Base-by-base conservation (phyloP, 2,329 filamentous ascomycete genomes). In the Penicillium sp. region DNA sequence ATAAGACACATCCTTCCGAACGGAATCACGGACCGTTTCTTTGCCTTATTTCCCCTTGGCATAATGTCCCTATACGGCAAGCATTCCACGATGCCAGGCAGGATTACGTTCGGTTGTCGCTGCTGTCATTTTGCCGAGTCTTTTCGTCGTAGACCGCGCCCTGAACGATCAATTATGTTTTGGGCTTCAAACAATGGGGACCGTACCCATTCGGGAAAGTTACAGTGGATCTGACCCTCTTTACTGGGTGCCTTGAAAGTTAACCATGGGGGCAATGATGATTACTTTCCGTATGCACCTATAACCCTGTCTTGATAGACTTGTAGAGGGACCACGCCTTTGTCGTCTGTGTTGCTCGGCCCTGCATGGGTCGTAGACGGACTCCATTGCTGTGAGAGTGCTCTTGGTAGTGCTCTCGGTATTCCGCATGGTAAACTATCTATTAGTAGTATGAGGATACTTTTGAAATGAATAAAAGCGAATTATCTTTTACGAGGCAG, bases 251-350 rank as follows among this genome's bases (percentile, higher is more conserved):
- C 14, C 18, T 8, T 42, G 30, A 27, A 16, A 18, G 11, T 25
- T 41, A n/a, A 4, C 10, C 20, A 7, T n/a, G 16, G 8, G 31
- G 24, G 55, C 53, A 61, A 62, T 61, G 18, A 54, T 46, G 48
- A 46, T 38, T 2, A 11, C 10, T 13, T 5, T 38, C 8, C 13
- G 5, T 18, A 38, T 38, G 35, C 35, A 20, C 14, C 31, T 35
- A 35, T 16, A 35, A 9, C 8, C 31, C 20, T 22, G 20, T 22
- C 4, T 22, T 2, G 20, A 22, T 2, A 22, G 20, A 22, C 20
- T 22, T 22, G 20, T 22, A 22, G 4, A 4, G 4, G 2, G 20
- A 4, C 20, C 2, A 22, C 4, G 20, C 20, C 4, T 22, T 22
- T 22, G 20, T 22, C 20, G 20, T 4, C 20, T 22, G 20, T 2